Evolutionary conservation across 2,329 filamentous ascomycete genomes (phyloP).

Genomic region (Hypoxylon sp.): DNA sequence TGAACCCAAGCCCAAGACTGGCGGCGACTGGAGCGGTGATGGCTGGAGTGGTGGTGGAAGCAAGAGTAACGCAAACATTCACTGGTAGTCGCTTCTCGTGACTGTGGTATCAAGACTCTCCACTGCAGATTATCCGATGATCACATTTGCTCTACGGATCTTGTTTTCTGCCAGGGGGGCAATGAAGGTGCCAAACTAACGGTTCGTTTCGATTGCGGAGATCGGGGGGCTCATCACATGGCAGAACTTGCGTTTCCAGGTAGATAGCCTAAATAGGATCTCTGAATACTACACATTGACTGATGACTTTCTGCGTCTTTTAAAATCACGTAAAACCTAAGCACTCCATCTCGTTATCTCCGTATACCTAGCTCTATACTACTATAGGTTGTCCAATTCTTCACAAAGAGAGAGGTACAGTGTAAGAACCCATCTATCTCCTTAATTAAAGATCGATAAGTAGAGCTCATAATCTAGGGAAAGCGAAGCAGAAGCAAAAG

Average conservation of each 20-base stretch:
- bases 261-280: constrained; percentile 33
- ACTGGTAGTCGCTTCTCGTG: neutral
- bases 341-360: neutral
- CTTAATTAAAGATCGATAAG: too few species aligned
- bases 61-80: neutral
- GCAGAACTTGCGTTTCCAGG: constrained; percentile 23
- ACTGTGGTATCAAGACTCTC: neutral
- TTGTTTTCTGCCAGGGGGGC: neutral
- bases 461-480: too few species aligned
- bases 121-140: neutral
- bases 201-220: neutral
- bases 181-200: constrained; percentile 9
- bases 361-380: neutral
- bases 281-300: constrained; percentile 18
- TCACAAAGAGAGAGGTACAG: too few species aligned
- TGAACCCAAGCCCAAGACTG: neutral
- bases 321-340: neutral
- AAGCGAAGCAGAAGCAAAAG: too few species aligned
- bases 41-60: constrained; percentile 3
- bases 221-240: constrained; percentile 9
- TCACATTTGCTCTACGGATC: constrained; percentile 9
- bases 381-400: neutral
- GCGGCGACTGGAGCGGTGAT: neutral
- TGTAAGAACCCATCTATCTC: too few species aligned
- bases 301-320: neutral